phyloP scores from a whole-genome alignment of 768 basidiomycete species.

The Cantharellus anzutake region DNA sequence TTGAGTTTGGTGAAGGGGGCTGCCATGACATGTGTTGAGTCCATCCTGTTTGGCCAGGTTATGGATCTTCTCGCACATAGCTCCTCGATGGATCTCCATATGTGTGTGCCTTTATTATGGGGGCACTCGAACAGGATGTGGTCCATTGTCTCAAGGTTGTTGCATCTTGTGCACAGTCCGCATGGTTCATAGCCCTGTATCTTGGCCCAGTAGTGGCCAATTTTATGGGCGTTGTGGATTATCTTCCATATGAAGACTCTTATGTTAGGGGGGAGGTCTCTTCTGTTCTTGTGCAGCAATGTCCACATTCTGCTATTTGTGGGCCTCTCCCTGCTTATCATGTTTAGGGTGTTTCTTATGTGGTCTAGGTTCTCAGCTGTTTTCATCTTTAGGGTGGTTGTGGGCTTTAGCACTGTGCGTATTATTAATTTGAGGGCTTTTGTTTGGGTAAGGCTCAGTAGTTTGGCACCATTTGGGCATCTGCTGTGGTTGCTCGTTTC shows the following conservation, averaged over 20 bases:
- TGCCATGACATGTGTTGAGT: too few species aligned
- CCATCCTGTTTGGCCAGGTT: too few species aligned
- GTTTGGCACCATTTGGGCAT: not conserved
- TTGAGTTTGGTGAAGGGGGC: too few species aligned
- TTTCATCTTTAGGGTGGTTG: not conserved
- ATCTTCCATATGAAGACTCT: not conserved
- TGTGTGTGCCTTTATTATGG: not conserved
- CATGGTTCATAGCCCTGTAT: not conserved
- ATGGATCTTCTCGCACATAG: too few species aligned
- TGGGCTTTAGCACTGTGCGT: not conserved
- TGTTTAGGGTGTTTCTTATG: not conserved
- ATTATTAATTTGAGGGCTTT: not conserved
- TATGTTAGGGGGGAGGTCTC: not conserved
- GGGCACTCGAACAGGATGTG: not conserved
- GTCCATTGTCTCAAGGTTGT: not conserved
- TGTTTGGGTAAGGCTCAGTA: not conserved
- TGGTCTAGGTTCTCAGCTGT: not conserved
- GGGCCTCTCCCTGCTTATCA: not conserved
- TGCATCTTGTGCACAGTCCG: not conserved
- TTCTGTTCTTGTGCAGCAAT: not conserved
- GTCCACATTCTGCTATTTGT: not conserved
- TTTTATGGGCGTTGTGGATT: too few species aligned
- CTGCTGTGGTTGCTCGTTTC: not conserved
- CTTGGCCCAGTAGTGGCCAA: not conserved
- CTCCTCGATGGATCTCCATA: too few species aligned